Percentiles rank a stretch among this genome's conserved stretches.
Conservation (phyloP, 176 grass and related monocot species). For the Aegilops tauschii region DNA sequence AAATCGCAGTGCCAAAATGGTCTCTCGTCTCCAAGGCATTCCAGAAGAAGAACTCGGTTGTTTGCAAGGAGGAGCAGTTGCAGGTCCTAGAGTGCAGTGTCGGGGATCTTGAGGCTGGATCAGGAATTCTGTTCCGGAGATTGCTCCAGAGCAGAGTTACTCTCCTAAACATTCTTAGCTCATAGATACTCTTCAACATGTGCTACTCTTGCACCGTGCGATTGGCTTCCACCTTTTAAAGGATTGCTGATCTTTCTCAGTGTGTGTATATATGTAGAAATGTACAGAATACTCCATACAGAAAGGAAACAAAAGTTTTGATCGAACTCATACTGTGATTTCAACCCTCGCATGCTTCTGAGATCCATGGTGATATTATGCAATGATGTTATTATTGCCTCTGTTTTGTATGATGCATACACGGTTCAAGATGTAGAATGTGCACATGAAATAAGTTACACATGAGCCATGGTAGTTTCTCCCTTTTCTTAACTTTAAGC, state of each 20-base stretch:
- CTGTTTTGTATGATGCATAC: not conserved
- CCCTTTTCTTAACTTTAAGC: not conserved
- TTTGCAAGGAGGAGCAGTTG: constrained; percentile 8
- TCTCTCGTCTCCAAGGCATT: constrained; percentile 29
- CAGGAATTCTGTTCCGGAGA: constrained; percentile 33
- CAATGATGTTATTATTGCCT: not conserved
- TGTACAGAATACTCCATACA: constrained; percentile 13
- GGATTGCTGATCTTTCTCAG: constrained; percentile 18
- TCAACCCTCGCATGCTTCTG: not conserved
- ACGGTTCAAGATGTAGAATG: not conserved
- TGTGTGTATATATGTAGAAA: not conserved
- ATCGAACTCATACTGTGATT: not conserved
- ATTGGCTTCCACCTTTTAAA: constrained; percentile 25
- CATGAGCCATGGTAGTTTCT: not conserved
- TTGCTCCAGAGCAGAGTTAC: constrained; percentile 33
- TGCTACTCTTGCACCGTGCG: not conserved
- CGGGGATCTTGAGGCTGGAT: constrained; percentile 30
- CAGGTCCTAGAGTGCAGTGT: constrained; percentile 16
- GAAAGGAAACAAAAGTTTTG: not conserved
- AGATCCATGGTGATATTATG: not conserved
- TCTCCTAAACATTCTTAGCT: constrained; percentile 36
- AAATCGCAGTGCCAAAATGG: constrained; percentile 25
- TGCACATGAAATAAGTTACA: not conserved
- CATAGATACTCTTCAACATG: not conserved
- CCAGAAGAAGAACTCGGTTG: not conserved